Conservation (phyloP, 106 monocot species). For the Phalaenopsis equestris region DNA sequence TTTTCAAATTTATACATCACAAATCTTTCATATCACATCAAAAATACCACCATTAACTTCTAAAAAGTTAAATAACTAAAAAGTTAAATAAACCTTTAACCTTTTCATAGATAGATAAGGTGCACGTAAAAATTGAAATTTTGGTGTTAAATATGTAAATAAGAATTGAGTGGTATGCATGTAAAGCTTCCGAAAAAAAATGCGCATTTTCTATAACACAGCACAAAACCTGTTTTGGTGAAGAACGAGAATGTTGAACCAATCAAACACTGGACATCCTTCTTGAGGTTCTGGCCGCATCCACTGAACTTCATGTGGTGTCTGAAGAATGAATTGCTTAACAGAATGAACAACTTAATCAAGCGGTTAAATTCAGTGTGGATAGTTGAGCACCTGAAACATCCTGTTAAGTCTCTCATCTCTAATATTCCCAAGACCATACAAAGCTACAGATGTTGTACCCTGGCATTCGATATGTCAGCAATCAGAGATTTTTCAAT, state of each 20-base stretch:
- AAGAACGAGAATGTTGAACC: constrained; percentile 98
- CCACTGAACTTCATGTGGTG: constrained; percentile 98
- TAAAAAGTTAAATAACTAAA: too few species aligned
- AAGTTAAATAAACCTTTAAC: too few species aligned
- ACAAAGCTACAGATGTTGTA: constrained; percentile 75
- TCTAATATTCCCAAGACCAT: constrained; percentile 98
- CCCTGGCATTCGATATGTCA: constrained; percentile 43
- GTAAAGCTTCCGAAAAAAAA: background rate
- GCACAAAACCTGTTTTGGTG: constrained; percentile 88
- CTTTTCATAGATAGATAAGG: too few species aligned
- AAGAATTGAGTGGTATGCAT: too few species aligned
- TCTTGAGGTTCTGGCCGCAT: constrained; percentile 92
- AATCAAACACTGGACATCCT: constrained; percentile 66
- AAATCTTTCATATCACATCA: too few species aligned
- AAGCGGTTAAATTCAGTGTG: background rate
- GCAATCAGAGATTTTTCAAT: background rate
- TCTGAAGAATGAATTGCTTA: constrained; percentile 39
- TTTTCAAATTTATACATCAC: too few species aligned
- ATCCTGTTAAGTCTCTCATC: constrained; percentile 98
- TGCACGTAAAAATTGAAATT: too few species aligned
- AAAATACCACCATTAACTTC: too few species aligned
- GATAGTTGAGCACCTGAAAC: constrained; percentile 71
- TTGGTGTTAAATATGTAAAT: too few species aligned
- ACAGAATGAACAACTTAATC: background rate
- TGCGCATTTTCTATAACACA: background rate